phyloP scores from a whole-genome alignment of 2,329 filamentous ascomycete species.

The Hymenoscyphus scutula region DNA sequence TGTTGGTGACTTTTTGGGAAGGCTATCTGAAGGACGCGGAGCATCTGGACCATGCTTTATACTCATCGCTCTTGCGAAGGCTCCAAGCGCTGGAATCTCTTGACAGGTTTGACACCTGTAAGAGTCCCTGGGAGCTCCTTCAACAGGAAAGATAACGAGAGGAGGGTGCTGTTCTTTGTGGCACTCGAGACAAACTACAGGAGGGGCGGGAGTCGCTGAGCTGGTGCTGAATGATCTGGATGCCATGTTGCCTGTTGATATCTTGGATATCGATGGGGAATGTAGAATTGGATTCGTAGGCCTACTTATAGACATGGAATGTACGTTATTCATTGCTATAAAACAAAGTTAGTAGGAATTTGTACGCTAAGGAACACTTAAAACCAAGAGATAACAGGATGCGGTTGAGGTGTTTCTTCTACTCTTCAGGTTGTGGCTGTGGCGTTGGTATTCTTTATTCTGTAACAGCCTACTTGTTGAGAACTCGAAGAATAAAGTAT shows the following conservation, averaged over 20 bases:
- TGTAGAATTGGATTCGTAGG: neutral
- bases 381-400: neutral
- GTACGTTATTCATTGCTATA: neutral
- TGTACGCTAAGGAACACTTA: neutral
- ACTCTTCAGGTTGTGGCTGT: no score
- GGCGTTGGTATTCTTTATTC: no score
- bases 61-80: neutral
- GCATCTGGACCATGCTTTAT: neutral
- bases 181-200: neutral
- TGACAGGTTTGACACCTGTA: neutral
- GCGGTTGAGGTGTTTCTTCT: neutral
- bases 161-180: neutral
- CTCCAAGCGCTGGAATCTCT: neutral
- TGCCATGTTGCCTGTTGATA: neutral
- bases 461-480: no score
- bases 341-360: neutral
- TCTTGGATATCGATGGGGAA: neutral
- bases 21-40: neutral
- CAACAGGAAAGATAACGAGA: neutral
- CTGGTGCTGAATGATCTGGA: neutral
- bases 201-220: neutral
- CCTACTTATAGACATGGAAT: neutral
- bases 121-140: neutral
- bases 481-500: no score
- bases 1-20: no score